A percentile compares a stretch with the other conserved stretches of the same genome.
These are phyloP conservation scores for Elaeis oleifera DNA, from an alignment of 202 grass and related monocot species.

Conservation along the genomic window DNA sequence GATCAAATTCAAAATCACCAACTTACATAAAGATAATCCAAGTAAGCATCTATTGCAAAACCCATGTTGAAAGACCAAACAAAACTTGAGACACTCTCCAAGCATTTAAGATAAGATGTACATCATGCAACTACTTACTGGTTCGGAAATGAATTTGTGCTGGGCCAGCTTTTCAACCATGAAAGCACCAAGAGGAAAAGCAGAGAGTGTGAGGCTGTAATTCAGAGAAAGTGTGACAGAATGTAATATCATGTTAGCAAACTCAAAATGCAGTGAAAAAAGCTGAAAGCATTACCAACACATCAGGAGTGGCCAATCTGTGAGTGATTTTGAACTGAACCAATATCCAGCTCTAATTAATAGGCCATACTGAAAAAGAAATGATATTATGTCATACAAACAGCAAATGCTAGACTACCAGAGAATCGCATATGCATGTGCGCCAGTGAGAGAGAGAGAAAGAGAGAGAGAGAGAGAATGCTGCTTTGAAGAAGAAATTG, in stretches of 20 bases:
- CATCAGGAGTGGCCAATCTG: constrained; percentile 94
- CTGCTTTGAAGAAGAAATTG: constrained; percentile 6
- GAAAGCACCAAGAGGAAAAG: constrained; percentile 66
- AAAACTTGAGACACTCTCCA: no score
- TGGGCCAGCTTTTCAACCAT: constrained; percentile 58
- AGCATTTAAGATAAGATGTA: no score
- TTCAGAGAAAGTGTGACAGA: constrained; percentile 24
- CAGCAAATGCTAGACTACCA: background rate
- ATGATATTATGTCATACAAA: constrained; percentile 13
- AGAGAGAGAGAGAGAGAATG: background rate
- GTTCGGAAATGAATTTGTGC: constrained; percentile 44
- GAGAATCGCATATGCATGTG: background rate
- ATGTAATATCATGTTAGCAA: no score
- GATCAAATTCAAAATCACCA: no score
- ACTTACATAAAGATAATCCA: no score
- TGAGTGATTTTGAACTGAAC: constrained; percentile 76
- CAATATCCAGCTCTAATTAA: constrained; percentile 98
- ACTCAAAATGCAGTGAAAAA: no score
- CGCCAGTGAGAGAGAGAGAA: background rate
- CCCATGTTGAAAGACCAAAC: no score
- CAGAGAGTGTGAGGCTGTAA: constrained; percentile 71
- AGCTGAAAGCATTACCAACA: constrained; percentile 61
- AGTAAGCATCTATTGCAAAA: no score
- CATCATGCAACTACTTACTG: constrained; percentile 35
- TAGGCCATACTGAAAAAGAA: constrained; percentile 70